phyloP scores from a whole-genome alignment of 495 filamentous ascomycete genomes.

The Aspergillus indologenus region DNA sequence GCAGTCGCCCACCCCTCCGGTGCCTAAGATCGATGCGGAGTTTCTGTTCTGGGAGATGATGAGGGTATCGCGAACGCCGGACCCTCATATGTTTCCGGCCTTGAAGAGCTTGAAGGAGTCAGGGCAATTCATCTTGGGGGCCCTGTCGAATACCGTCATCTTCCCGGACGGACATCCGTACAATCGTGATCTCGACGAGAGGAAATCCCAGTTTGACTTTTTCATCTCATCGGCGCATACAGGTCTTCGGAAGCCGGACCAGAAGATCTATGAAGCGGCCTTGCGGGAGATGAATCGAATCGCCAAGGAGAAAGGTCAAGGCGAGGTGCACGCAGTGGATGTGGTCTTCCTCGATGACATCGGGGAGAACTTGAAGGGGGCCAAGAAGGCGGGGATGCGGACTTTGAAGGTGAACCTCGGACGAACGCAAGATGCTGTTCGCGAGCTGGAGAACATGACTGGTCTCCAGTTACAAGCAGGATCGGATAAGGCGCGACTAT shows the following conservation, averaged over 20 bases:
- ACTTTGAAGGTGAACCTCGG: constrained; percentile 85
- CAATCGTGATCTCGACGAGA: constrained; percentile 41
- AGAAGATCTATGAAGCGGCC: constrained; percentile 73
- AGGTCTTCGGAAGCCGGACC: constrained; percentile 84
- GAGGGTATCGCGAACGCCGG: constrained; percentile 62
- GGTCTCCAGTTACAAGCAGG: constrained; percentile 54
- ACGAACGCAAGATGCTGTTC: constrained; percentile 70
- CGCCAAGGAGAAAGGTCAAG: constrained; percentile 52
- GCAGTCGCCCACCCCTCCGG: constrained; percentile 48
- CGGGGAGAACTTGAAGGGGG: constrained; percentile 84
- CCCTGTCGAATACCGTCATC: constrained; percentile 83
- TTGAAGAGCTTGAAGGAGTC: constrained; percentile 63
- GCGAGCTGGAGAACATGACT: constrained; percentile 59
- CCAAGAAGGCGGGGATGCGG: constrained; percentile 67
- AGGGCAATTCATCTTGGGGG: constrained; percentile 69
- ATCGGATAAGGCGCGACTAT: constrained; percentile 39
- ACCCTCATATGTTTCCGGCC: constrained; percentile 85
- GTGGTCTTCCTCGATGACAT: constrained; percentile 95
- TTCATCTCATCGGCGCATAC: constrained; percentile 83
- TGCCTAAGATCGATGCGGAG: constrained; percentile 75
- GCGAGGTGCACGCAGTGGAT: constrained; percentile 60
- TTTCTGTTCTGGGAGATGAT: constrained; percentile 93
- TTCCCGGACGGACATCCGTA: constrained; percentile 69
- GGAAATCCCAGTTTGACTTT: constrained; percentile 68
- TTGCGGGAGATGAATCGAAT: constrained; percentile 59